Conservation (phyloP, 1,139 yeast species). For the Candida sanyaensis region DNA sequence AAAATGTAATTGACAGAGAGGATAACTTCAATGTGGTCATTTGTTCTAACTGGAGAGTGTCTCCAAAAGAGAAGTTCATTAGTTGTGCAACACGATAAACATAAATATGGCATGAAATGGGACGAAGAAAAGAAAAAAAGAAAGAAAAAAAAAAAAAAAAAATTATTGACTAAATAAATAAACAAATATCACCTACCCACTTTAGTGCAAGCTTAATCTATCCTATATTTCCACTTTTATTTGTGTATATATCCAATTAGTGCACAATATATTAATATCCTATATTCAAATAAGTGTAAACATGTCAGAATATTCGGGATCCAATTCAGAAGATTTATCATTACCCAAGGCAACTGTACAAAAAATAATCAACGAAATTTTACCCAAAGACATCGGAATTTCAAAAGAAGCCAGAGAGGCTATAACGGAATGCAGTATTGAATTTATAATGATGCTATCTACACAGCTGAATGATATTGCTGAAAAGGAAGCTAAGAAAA, state of each 20-base stretch:
- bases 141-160: too few relatives aligned
- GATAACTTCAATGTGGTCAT: too few relatives aligned
- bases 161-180: not conserved
- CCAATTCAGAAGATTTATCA: conserved; percentile 44
- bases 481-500: conserved; percentile 92
- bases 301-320: conserved; percentile 43
- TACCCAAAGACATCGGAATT: conserved; percentile 83
- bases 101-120: not conserved
- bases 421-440: conserved; percentile 92
- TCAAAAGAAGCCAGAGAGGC: conserved; percentile 96
- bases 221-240: too few relatives aligned
- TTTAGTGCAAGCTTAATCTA: too few relatives aligned
- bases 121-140: not conserved
- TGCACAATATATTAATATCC: not conserved
- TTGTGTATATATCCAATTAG: not conserved
- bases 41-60: too few relatives aligned
- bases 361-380: conserved; percentile 85
- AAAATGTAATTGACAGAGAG: too few relatives aligned
- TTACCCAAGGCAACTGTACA: conserved; percentile 85
- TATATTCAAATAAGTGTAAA: not conserved
- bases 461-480: conserved; percentile 96
- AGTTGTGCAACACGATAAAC: not conserved
- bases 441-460: conserved; percentile 90
- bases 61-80: too few relatives aligned
- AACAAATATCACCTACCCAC: not conserved